A percentile compares a stretch with the other conserved stretches of the same genome.
Conservation (phyloP, 2,329 filamentous ascomycete species). For the Sporothrix dimorphospora region DNA sequence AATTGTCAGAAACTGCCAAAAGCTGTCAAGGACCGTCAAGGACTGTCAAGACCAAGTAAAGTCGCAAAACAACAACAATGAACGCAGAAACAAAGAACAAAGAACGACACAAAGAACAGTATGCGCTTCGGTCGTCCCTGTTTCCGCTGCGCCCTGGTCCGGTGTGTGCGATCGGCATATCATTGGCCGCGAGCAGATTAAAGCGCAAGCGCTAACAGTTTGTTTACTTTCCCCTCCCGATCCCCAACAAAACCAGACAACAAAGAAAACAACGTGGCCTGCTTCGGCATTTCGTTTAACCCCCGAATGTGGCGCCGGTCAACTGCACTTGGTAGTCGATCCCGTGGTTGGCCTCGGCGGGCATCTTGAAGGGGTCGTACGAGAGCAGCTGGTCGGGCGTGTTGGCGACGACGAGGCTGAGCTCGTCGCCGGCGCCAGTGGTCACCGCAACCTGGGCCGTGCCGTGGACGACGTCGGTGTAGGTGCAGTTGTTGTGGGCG, state of each 20-base stretch:
- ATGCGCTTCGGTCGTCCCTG: too few species aligned
- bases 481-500: background rate
- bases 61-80: too few species aligned
- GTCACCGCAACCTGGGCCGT: background rate
- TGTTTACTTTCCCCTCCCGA: constrained; percentile 9
- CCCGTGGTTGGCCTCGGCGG: constrained; percentile 39
- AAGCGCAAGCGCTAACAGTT: background rate
- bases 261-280: background rate
- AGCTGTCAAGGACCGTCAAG: too few species aligned
- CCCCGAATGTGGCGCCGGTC: constrained; percentile 38
- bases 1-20: too few species aligned
- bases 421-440: constrained; percentile 46
- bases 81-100: background rate
- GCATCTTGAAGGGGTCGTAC: constrained; percentile 48
- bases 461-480: background rate
- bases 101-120: background rate
- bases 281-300: background rate
- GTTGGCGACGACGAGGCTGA: constrained; percentile 52
- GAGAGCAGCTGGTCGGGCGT: constrained; percentile 48
- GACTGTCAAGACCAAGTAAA: too few species aligned
- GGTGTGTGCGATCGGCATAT: constrained; percentile 15
- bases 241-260: background rate
- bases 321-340: constrained; percentile 46
- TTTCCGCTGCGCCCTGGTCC: background rate
- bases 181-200: constrained; percentile 3